These are phyloP conservation scores for Microdochium nivale DNA, from an alignment of 2,329 filamentous ascomycete genomes.

Conservation along the genomic window DNA sequence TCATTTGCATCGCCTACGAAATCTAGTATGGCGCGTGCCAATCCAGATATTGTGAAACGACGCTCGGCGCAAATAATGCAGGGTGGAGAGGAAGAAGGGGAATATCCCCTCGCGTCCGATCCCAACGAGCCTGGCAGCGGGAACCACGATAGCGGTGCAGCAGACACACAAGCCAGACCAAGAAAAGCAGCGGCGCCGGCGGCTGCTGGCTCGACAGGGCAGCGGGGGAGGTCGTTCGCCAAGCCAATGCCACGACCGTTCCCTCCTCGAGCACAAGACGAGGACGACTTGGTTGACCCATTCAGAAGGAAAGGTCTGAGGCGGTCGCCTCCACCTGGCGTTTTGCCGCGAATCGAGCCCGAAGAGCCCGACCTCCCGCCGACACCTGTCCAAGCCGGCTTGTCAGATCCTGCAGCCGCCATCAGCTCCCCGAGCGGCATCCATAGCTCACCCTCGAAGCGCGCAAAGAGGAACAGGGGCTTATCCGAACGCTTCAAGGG, in stretches of 20 bases:
- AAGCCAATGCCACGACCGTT: conserved; percentile 37
- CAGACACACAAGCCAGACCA: not conserved
- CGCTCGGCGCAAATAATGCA: conserved; percentile 26
- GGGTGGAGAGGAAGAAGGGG: conserved; percentile 15
- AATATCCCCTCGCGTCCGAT: conserved; percentile 2
- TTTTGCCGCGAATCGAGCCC: conserved; percentile 19
- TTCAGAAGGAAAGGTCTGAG: conserved; percentile 27
- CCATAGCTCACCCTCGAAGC: conserved; percentile 48
- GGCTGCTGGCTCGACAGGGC: conserved; percentile 23
- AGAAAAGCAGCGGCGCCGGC: conserved; percentile 12
- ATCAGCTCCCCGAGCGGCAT: conserved; percentile 50
- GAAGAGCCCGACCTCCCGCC: conserved; percentile 58
- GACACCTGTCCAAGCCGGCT: conserved; percentile 38
- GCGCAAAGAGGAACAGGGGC: conserved; percentile 31
- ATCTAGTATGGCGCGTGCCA: conserved; percentile 52
- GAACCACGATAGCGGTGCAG: not conserved
- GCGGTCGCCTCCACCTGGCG: conserved; percentile 25
- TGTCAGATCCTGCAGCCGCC: conserved; percentile 39
- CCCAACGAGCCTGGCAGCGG: not conserved
- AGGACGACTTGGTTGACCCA: conserved; percentile 32
- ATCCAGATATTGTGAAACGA: conserved; percentile 47
- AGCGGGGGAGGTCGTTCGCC: conserved; percentile 29
- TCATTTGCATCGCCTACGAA: conserved; percentile 62
- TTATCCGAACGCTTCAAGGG: conserved; percentile 30
- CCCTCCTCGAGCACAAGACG: conserved; percentile 25